Base-by-base conservation (phyloP, 345 rosid genomes). In the Citrus medica region DNA sequence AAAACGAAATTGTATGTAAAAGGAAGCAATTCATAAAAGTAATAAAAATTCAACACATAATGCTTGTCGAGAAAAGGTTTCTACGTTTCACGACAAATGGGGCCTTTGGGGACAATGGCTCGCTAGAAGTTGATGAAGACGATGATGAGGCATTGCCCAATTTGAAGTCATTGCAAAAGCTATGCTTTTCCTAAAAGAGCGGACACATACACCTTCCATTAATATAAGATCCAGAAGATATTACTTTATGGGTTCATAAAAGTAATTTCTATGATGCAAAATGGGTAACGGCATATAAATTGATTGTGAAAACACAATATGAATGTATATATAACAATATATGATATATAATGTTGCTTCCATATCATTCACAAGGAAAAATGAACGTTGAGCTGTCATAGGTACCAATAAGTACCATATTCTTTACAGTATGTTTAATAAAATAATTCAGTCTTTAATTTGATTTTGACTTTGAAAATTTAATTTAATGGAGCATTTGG, bases 1-100 rank as follows among this genome's bases (percentile, higher is more conserved):
- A 51, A 51, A 53, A 17, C 58, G 22, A 40, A 6, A 28, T 21
- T 9, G 16, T 33, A n/a, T 13, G 24, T 48, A 28, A 33, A 75
- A 28, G 16, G 48, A 2, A 33, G 8, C 21, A 53, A 53, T 53
- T 53, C 19, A 30, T 16, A 22, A 12, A 40, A 4, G 32, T 10
- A 27, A 6, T 17, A 24, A 27, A 28, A 53, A 32, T 30, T 9
- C 46, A 40, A 27, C n/a, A 27, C 17, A 19, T 53, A 6, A 53
- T 21, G 60, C 64, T 14, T 10, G 30, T 24, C 21, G 17, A 28
- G 56, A 30, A 69, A 42, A 55, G 62, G 38, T 64, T 69, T 75
- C 55, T 84, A 94, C 98, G 99, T 87, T 94, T 94, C 9, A 92
- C 99, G 3, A 96, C 98, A 75, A 94, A 96, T 4, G 93, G 95